Conservation (phyloP, 176 grass and related monocot genomes). For the Eleusine coracana region DNA sequence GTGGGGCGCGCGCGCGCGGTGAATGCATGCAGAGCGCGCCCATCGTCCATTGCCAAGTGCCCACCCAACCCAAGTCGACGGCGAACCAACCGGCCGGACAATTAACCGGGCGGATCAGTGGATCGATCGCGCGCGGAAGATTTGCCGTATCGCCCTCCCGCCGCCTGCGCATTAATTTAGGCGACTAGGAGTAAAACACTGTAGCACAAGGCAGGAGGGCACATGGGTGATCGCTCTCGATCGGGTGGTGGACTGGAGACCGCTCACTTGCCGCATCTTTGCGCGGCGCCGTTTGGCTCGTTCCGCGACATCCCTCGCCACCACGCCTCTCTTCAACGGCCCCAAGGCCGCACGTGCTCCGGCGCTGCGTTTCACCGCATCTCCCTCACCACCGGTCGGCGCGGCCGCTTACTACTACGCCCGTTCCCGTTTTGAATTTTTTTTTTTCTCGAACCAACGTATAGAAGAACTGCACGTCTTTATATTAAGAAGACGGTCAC, state of each 20-base stretch:
- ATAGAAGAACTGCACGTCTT: no score
- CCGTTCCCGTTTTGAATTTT: neutral
- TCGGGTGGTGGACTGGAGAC: neutral
- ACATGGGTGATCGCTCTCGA: conserved; percentile 15
- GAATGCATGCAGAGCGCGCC: neutral
- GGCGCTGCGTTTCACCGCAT: neutral
- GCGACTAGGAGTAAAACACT: no score
- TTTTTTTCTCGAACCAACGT: no score
- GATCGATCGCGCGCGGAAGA: conserved; percentile 6
- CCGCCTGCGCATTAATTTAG: conserved; percentile 2
- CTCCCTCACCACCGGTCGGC: neutral
- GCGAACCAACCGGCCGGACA: neutral
- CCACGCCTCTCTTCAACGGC: no score
- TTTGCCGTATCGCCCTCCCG: neutral
- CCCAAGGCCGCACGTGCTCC: no score
- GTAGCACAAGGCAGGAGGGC: neutral
- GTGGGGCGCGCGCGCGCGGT: conserved; percentile 2
- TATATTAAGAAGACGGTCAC: neutral
- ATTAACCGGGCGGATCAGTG: neutral
- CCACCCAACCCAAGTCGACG: no score
- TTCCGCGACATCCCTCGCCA: neutral
- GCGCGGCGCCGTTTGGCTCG: conserved; percentile 26
- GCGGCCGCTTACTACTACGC: neutral
- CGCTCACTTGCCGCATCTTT: neutral
- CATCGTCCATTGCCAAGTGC: neutral